Conservation (phyloP, 2,329 filamentous ascomycete genomes). For the Botryotinia convoluta region DNA sequence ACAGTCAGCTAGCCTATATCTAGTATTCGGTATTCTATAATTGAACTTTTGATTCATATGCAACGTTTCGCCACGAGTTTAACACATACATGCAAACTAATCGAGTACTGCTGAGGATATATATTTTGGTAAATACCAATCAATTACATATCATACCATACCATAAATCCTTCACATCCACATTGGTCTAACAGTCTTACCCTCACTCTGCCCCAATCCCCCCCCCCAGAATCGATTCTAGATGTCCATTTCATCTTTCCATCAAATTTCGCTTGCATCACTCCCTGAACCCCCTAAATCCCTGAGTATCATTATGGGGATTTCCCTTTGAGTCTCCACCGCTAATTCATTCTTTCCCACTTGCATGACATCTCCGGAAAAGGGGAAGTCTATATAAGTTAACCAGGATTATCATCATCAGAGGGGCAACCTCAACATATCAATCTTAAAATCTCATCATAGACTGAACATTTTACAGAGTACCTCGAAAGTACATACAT, state of each 20-base stretch:
- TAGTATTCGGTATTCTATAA: background rate
- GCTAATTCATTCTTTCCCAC: background rate
- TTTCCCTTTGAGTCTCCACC: background rate
- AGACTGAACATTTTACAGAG: background rate
- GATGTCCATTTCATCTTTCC: background rate
- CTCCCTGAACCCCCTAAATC: background rate
- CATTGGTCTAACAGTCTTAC: background rate
- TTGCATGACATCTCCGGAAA: background rate
- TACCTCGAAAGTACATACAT: background rate
- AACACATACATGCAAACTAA: background rate
- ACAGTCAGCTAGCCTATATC: background rate
- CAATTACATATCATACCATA: background rate
- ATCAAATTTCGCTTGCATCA: conserved; percentile 10
- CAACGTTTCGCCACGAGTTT: background rate
- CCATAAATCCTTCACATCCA: background rate
- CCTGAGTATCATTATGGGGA: background rate
- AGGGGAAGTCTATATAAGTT: background rate
- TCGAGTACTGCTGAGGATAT: background rate
- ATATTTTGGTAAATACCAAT: background rate
- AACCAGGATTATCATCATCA: background rate
- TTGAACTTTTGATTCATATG: background rate
- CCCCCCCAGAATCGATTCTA: background rate
- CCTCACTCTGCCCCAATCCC: background rate
- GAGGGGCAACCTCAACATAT: background rate
- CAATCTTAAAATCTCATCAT: background rate